A percentile compares a stretch with the other conserved stretches of the same genome.
phyloP scores from a whole-genome alignment of 768 basidiomycete species.

The Psilocybe azurescens region DNA sequence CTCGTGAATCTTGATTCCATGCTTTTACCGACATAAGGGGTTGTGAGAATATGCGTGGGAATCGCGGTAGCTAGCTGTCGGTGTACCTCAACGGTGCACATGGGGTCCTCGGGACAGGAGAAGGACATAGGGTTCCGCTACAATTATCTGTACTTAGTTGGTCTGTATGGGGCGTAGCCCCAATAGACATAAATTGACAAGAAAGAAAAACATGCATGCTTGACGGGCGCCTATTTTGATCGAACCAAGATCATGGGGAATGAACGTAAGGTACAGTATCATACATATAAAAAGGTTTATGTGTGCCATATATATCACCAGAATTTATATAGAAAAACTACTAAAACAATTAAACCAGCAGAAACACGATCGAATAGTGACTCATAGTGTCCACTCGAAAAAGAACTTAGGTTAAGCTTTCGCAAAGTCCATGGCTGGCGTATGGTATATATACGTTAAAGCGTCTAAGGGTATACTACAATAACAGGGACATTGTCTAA shows the following conservation, averaged over 20 bases:
- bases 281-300: background rate
- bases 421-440: background rate
- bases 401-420: background rate
- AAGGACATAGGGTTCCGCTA: too few species aligned
- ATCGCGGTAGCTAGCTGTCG: background rate
- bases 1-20: too few species aligned
- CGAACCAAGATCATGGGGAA: background rate
- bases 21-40: background rate
- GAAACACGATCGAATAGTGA: background rate
- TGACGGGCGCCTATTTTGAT: background rate
- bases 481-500: conserved; percentile 6
- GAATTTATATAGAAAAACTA: background rate
- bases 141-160: too few species aligned
- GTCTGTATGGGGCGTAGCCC: too few species aligned
- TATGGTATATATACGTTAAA: background rate
- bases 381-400: background rate
- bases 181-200: too few species aligned
- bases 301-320: background rate
- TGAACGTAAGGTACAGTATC: background rate
- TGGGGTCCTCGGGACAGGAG: too few species aligned
- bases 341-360: background rate
- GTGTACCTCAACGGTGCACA: too few species aligned
- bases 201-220: too few species aligned
- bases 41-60: background rate
- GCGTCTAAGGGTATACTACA: background rate